Evolutionary conservation across 2,329 filamentous ascomycete species (phyloP), one percentile per base, ranked within the genome.

Genomic region (Fusarium sp.): DNA sequence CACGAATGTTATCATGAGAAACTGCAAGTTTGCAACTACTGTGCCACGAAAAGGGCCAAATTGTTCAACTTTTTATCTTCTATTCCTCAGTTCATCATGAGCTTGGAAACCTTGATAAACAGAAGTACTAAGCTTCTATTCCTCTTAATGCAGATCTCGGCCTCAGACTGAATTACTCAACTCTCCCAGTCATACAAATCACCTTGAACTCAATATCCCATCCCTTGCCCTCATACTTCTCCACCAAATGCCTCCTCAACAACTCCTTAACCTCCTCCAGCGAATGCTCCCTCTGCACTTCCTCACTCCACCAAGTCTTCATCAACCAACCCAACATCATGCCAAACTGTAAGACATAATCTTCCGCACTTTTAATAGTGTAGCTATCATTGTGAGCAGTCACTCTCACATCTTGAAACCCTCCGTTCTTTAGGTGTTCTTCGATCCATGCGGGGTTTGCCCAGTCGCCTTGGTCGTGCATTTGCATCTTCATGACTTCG

Each of bases 301-400:
- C 81, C 69, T 84, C 82, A 36, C 78, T 80, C 83, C 84, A 86
- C 56, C 77, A 80, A 42, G 77, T 71, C 22, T 76, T 79, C 57
- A 81, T 77, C 63, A 84, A 52, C 78, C 79, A 83, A 1, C 80
- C 72, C 41, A 84, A 52, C 82, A 86, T 86, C 73, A 80, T 79
- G 1, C 71, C 78, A 59, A 81, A 83, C 6, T 64, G 70, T 12
- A 69, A 29, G 8, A 85, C 46, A 46, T 79, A 86, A 45, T 83
- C 79, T 0, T 81, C 80, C 0, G 80, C 80, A 39, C 75, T 79
- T 22, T 81, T 70, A 0, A 85, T 63, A 1, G 44, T 75, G 45
- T 79, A 79, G 2, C 17, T 46, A 7, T 9, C 69, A 60, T 10
- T 79, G 78, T 20, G 77, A 65, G 22, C 74, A 5, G 77, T 77